phyloP scores from a whole-genome alignment of 306 rosid genomes.

The Malus fusca region DNA sequence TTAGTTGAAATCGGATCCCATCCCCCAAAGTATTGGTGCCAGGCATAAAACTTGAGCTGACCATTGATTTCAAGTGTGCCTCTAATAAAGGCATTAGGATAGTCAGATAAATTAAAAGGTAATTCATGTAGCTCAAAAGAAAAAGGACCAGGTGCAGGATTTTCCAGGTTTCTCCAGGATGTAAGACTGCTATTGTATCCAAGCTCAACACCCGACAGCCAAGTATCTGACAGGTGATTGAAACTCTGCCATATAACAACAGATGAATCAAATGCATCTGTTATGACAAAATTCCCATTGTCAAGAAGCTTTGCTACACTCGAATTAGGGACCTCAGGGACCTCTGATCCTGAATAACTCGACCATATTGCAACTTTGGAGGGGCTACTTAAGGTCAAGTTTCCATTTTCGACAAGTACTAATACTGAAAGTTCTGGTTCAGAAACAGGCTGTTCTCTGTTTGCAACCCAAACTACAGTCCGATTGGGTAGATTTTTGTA shows the following conservation, averaged over 20 bases:
- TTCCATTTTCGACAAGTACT: neutral
- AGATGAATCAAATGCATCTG: neutral
- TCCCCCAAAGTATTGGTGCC: no score
- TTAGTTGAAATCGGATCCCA: no score
- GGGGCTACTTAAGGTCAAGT: neutral
- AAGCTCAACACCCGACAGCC: slow-evolving; percentile 13
- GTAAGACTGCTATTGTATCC: slow-evolving; percentile 4
- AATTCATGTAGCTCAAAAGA: neutral
- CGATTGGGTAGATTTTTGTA: neutral
- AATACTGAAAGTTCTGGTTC: neutral
- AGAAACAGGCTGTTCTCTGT: slow-evolving; percentile 12
- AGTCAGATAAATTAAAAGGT: neutral
- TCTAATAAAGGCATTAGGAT: neutral
- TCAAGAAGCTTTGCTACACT: slow-evolving; percentile 6
- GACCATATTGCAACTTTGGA: slow-evolving; percentile 1
- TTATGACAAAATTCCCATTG: slow-evolving; percentile 14
- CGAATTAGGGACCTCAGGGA: neutral
- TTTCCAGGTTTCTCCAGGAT: neutral
- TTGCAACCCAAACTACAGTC: slow-evolving; percentile 15
- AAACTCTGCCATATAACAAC: slow-evolving; percentile 20
- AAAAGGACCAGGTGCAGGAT: slow-evolving; percentile 3
- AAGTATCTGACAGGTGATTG: slow-evolving; percentile 12
- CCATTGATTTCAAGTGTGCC: neutral
- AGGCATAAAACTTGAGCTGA: slow-evolving; percentile 1
- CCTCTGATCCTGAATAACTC: neutral